Conservation (phyloP, 495 filamentous ascomycete genomes). For the Neurospora sp. region DNA sequence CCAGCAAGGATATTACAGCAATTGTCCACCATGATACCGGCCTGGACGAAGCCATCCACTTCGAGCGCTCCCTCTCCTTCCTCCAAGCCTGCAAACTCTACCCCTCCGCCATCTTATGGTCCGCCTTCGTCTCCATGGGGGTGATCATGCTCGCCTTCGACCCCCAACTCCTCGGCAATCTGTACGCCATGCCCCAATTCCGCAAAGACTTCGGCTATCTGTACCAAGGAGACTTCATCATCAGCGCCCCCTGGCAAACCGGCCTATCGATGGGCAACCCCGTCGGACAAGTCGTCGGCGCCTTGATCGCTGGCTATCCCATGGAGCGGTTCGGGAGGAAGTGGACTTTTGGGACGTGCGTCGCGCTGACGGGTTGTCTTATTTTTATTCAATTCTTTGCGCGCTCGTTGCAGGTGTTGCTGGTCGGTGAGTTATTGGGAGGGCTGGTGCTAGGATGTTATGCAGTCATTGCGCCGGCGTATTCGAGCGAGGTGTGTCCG, state of each 20-base stretch:
- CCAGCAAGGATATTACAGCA: neutral
- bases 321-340: slow-evolving; percentile 37
- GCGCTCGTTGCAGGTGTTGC: slow-evolving; percentile 25
- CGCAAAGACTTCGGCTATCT: slow-evolving; percentile 32
- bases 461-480: slow-evolving; percentile 47
- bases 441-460: slow-evolving; percentile 44
- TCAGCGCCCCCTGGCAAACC: slow-evolving; percentile 36
- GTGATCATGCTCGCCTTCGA: slow-evolving; percentile 39
- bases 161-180: slow-evolving; percentile 32
- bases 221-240: slow-evolving; percentile 18
- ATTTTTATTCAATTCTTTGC: slow-evolving; percentile 53
- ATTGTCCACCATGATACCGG: too few species aligned
- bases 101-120: slow-evolving; percentile 33
- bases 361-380: slow-evolving; percentile 32
- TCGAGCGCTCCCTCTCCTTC: slow-evolving; percentile 26
- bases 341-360: slow-evolving; percentile 32
- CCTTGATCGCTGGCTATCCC: slow-evolving; percentile 35
- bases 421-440: slow-evolving; percentile 42
- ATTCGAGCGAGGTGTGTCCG: slow-evolving; percentile 54
- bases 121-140: slow-evolving; percentile 31
- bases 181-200: slow-evolving; percentile 36
- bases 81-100: slow-evolving; percentile 26
- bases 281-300: slow-evolving; percentile 37
- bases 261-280: slow-evolving; percentile 36
- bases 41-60: slow-evolving; percentile 23